Conservation (phyloP, 345 rosid species). For the Salix viminalis region DNA sequence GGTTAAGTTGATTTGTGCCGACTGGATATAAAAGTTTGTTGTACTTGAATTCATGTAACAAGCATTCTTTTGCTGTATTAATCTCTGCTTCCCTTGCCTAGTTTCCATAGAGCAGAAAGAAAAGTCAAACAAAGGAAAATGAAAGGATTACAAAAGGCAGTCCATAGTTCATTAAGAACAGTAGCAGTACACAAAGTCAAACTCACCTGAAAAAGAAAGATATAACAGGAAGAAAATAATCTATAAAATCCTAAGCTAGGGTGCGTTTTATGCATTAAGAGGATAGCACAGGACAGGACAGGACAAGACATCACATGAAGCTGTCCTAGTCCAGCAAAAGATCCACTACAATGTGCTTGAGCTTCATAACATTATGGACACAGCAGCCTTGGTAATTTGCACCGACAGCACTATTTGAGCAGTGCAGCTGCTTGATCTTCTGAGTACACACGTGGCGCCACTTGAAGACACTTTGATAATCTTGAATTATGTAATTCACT, state of each 20-base stretch:
- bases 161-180: neutral
- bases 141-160: no score
- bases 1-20: no score
- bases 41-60: no score
- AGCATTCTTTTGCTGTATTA: no score
- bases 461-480: neutral
- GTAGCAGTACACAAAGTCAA: neutral
- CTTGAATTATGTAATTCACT: neutral
- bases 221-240: neutral
- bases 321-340: neutral
- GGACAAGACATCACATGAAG: neutral
- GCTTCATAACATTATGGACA: neutral
- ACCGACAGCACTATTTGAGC: neutral
- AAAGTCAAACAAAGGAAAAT: no score
- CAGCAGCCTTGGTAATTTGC: neutral
- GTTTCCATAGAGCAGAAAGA: no score
- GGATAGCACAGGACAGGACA: neutral
- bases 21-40: no score
- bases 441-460: neutral
- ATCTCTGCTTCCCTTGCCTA: no score
- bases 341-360: neutral
- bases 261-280: neutral
- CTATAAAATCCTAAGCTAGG: neutral
- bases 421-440: neutral
- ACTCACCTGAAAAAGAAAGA: neutral